Percentiles rank a stretch among this genome's conserved stretches.
Conservation (phyloP, 192 early-diverging fungal species). For the Chytriomyces sp. region DNA sequence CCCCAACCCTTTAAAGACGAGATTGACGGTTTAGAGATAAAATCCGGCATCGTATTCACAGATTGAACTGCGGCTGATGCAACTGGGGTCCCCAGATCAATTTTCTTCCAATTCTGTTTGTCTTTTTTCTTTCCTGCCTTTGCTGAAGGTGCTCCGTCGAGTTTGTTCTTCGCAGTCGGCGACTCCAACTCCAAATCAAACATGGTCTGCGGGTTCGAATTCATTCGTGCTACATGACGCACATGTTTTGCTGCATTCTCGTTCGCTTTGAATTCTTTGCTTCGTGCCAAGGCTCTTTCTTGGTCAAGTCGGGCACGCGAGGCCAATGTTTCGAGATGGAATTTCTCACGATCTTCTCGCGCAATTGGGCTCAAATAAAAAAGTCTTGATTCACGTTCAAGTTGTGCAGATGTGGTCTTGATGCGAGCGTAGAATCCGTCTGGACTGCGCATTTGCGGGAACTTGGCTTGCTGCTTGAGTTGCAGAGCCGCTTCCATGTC, state of each 20-base stretch:
- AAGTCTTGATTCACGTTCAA: constrained; percentile 18
- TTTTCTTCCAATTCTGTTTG: constrained; percentile 27
- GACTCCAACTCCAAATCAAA: constrained; percentile 43
- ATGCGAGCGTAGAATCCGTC: constrained; percentile 40
- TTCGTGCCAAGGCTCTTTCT: not conserved
- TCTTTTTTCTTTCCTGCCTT: not conserved
- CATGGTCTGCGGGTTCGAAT: constrained; percentile 10
- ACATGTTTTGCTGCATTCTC: not conserved
- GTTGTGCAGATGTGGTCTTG: not conserved
- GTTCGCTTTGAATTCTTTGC: not conserved
- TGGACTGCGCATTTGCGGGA: constrained; percentile 38
- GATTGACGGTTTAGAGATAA: not conserved
- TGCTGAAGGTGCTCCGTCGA: not conserved
- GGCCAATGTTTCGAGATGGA: not conserved
- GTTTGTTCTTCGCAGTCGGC: not conserved
- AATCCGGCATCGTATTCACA: too few species aligned
- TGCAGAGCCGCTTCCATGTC: constrained; percentile 35
- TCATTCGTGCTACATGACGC: not conserved
- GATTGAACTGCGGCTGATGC: not conserved
- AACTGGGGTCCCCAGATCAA: not conserved
- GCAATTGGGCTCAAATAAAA: constrained; percentile 4
- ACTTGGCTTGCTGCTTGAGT: constrained; percentile 38
- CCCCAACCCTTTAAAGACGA: not conserved
- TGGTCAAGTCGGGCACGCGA: constrained; percentile 3
- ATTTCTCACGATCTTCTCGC: not conserved